Conservation (phyloP, 176 grass and related monocot species). For the Pontederia paniculata region DNA sequence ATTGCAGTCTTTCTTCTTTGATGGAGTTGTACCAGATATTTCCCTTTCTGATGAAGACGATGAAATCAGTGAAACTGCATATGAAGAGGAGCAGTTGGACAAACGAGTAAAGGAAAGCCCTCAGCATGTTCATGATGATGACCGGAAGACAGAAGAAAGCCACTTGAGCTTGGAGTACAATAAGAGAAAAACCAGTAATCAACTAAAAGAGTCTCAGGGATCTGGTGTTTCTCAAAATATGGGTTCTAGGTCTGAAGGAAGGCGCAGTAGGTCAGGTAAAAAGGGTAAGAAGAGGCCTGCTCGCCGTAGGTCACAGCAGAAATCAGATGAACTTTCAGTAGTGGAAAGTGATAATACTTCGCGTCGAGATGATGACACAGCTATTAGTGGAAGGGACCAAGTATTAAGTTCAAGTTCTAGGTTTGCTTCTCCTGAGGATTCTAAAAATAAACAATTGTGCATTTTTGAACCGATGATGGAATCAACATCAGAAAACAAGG, state of each 20-base stretch:
- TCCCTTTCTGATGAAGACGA: constrained; percentile 83
- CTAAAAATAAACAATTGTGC: constrained; percentile 62
- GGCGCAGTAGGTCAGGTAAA: constrained; percentile 61
- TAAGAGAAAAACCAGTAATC: constrained; percentile 43
- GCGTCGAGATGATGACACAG: constrained; percentile 53
- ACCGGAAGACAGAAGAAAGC: constrained; percentile 56
- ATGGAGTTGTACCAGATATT: constrained; percentile 72
- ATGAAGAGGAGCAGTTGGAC: constrained; percentile 52
- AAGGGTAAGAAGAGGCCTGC: constrained; percentile 95
- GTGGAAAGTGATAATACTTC: constrained; percentile 55
- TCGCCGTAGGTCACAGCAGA: constrained; percentile 70
- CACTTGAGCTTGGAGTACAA: constrained; percentile 55
- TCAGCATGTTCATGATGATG: constrained; percentile 31
- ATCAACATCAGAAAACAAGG: constrained; percentile 41
- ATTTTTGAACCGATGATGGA: constrained; percentile 54
- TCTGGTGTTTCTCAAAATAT: constrained; percentile 38
- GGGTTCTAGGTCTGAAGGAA: constrained; percentile 57
- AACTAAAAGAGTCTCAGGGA: constrained; percentile 42
- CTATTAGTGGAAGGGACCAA: constrained; percentile 65
- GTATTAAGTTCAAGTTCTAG: constrained; percentile 81
- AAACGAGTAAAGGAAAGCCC: constrained; percentile 37
- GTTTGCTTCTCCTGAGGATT: constrained; percentile 87
- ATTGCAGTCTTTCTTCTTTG: constrained; percentile 85
- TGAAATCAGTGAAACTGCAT: constrained; percentile 55
- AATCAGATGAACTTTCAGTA: constrained; percentile 52